phyloP scores from a whole-genome alignment of 805 yeast species.

The Kuraishia ogatae region DNA sequence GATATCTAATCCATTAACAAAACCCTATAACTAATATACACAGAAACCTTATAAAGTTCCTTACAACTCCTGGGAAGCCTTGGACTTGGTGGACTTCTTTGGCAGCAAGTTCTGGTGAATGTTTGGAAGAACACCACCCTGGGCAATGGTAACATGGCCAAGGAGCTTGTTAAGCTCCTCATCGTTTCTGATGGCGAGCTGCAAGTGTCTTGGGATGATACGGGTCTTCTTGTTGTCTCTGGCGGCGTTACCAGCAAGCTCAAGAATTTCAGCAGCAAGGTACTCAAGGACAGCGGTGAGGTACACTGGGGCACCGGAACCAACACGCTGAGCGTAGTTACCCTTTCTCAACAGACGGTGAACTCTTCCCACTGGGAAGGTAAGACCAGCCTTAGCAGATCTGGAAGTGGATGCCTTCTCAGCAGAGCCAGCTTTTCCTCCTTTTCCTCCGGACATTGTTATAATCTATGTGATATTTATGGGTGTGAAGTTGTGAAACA shows the following conservation, averaged over 20 bases:
- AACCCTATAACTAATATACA: slow-evolving; percentile 1
- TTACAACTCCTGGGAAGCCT: slow-evolving; percentile 54
- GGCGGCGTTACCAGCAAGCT: slow-evolving; percentile 98
- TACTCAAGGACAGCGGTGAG: slow-evolving; percentile 95
- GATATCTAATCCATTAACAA: slow-evolving; percentile 1
- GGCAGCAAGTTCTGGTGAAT: slow-evolving; percentile 86
- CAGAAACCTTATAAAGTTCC: slow-evolving; percentile 4
- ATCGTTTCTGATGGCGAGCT: slow-evolving; percentile 95
- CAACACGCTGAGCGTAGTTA: slow-evolving; percentile 96
- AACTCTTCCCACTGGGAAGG: slow-evolving; percentile 99
- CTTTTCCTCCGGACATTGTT: slow-evolving; percentile 64
- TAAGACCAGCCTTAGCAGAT: slow-evolving; percentile 97
- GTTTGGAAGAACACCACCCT: slow-evolving; percentile 98
- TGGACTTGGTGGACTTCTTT: slow-evolving; percentile 43
- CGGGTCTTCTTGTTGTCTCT: slow-evolving; percentile 98
- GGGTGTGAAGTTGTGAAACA: neutral
- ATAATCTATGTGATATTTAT: neutral
- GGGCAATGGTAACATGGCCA: slow-evolving; percentile 92
- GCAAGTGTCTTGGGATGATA: slow-evolving; percentile 97
- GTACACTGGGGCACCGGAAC: slow-evolving; percentile 99
- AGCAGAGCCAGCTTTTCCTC: slow-evolving; percentile 91
- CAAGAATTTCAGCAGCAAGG: slow-evolving; percentile 95
- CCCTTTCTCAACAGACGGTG: slow-evolving; percentile 96
- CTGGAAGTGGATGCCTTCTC: slow-evolving; percentile 96
- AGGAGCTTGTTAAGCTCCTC: slow-evolving; percentile 93